Evolutionary conservation across 345 rosid species (phyloP).

Genomic region (Eucalyptus cloeziana): DNA sequence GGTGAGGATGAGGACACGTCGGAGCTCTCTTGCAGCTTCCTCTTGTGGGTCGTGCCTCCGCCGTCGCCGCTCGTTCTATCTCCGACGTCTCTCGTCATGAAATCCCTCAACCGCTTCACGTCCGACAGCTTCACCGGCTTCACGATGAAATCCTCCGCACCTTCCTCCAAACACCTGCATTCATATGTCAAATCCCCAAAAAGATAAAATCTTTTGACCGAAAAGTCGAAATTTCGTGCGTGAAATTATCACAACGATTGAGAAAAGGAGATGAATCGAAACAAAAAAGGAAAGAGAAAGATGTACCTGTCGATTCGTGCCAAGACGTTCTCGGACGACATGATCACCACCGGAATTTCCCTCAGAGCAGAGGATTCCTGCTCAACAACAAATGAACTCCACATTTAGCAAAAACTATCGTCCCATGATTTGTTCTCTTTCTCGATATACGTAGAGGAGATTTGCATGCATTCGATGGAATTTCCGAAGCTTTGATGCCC

Average conservation of each 20-base stretch:
- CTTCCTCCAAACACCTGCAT: constrained; percentile 85
- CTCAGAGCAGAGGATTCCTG: constrained; percentile 73
- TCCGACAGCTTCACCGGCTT: constrained; percentile 93
- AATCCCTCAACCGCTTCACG: constrained; percentile 58
- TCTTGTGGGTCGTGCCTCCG: constrained; percentile 23
- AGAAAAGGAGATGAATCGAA: neutral
- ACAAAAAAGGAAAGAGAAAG: neutral
- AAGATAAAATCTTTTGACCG: neutral
- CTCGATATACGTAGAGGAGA: neutral
- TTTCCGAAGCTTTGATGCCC: neutral
- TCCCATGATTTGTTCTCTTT: neutral
- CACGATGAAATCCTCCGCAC: constrained; percentile 82
- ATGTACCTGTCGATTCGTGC: constrained; percentile 70
- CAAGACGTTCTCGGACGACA: constrained; percentile 90
- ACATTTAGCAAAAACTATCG: neutral
- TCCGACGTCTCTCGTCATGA: constrained; percentile 27
- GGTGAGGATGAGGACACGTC: constrained; percentile 9
- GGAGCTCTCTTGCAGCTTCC: constrained; percentile 40
- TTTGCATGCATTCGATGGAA: neutral
- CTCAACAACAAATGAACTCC: neutral
- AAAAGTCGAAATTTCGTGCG: neutral
- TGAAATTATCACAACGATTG: neutral
- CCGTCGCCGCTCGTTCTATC: neutral
- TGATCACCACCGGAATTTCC: constrained; percentile 81
- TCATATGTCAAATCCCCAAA: neutral